These are phyloP conservation scores for Cyberlindnera japonica DNA, from an alignment of 805 yeast genomes.

Conservation along the genomic window DNA sequence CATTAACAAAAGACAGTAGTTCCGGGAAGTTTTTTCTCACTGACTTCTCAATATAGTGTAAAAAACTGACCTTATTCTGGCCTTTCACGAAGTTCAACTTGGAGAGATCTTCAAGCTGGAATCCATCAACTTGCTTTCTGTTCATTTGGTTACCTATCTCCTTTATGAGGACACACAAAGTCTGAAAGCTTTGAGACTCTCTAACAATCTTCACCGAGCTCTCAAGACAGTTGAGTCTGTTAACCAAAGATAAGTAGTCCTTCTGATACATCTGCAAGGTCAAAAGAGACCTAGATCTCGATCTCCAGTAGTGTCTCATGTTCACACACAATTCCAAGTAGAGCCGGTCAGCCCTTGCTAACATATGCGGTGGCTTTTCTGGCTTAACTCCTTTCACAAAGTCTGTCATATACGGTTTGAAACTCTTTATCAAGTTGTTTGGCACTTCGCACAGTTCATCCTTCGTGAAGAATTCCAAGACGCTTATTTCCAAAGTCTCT, in stretches of 20 bases:
- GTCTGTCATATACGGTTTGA: conserved; percentile 77
- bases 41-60: conserved; percentile 88
- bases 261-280: conserved; percentile 67
- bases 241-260: conserved; percentile 70
- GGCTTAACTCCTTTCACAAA: conserved; percentile 43
- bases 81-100: conserved; percentile 88
- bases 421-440: conserved; percentile 61
- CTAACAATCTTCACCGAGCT: conserved; percentile 65
- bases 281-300: conserved; percentile 80
- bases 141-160: conserved; percentile 97
- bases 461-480: conserved; percentile 79
- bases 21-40: conserved; percentile 85
- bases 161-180: conserved; percentile 77
- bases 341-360: conserved; percentile 84
- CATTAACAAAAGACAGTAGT: conserved; percentile 68
- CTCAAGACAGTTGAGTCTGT: conserved; percentile 67
- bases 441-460: conserved; percentile 75
- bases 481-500: conserved; percentile 63
- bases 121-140: conserved; percentile 92
- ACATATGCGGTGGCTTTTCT: conserved; percentile 67
- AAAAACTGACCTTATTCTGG: conserved; percentile 77
- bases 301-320: conserved; percentile 84
- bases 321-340: conserved; percentile 81
- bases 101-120: conserved; percentile 84
- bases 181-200: conserved; percentile 62